These are phyloP conservation scores for Cornus suecica DNA, from an alignment of 148 eudicot species.

Conservation along the genomic window DNA sequence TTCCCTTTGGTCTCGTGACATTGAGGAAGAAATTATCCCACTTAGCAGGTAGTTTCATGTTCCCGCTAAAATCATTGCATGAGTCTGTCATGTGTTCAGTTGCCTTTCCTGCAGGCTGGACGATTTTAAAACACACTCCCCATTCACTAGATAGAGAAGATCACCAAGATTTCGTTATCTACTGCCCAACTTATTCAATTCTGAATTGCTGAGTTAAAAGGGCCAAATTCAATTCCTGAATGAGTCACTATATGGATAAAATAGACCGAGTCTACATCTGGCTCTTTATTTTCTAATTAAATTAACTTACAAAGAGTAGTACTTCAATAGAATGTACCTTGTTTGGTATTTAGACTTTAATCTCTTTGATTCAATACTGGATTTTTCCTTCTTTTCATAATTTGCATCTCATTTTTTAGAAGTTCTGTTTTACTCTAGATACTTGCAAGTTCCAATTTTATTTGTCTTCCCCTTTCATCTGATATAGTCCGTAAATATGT, in stretches of 20 bases:
- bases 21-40: slow-evolving; percentile 67
- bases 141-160: too few species aligned
- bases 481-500: neutral
- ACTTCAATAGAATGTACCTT: neutral
- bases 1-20: slow-evolving; percentile 75
- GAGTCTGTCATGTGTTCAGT: neutral
- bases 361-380: neutral
- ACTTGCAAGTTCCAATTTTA: neutral
- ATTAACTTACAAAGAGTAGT: neutral
- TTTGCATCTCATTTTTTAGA: neutral
- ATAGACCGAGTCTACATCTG: too few species aligned
- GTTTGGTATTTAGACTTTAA: neutral
- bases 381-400: too few species aligned
- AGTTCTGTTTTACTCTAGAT: neutral
- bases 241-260: too few species aligned
- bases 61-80: neutral
- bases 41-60: slow-evolving; percentile 49
- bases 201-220: too few species aligned
- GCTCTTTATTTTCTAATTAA: neutral
- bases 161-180: too few species aligned
- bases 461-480: neutral
- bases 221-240: too few species aligned
- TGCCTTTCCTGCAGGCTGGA: neutral
- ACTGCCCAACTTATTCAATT: too few species aligned
- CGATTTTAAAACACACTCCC: too few species aligned